Conservation (phyloP, 352 stramenopile species). For the Phytophthora kernoviae region DNA sequence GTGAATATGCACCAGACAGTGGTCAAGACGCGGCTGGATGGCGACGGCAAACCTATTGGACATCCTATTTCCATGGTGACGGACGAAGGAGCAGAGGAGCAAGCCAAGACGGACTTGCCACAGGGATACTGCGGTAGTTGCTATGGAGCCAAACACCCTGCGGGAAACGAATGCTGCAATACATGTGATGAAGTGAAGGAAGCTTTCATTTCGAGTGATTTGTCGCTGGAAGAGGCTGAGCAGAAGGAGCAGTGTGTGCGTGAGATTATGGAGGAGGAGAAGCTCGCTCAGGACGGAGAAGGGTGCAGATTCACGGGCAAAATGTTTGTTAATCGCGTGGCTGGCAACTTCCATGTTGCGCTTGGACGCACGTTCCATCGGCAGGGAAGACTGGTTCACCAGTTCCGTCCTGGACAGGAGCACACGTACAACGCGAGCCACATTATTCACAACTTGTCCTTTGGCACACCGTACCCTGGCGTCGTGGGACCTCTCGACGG, state of each 20-base stretch:
- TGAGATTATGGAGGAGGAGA: constrained; percentile 67
- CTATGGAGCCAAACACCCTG: constrained; percentile 87
- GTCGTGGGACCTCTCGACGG: constrained; percentile 56
- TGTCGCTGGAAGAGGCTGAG: constrained; percentile 78
- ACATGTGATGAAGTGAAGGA: constrained; percentile 86
- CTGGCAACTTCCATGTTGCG: constrained; percentile 86
- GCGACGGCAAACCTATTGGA: constrained; percentile 71
- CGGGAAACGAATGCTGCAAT: constrained; percentile 80
- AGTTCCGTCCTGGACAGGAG: constrained; percentile 82
- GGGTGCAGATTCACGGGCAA: constrained; percentile 80
- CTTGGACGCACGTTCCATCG: constrained; percentile 84
- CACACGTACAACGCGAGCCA: constrained; percentile 83
- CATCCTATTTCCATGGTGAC: constrained; percentile 49
- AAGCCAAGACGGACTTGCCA: constrained; percentile 55
- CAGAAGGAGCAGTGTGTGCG: constrained; percentile 81
- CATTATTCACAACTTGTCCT: constrained; percentile 79
- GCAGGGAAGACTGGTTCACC: constrained; percentile 77
- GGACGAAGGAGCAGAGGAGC: constrained; percentile 29
- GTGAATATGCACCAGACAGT: constrained; percentile 96
- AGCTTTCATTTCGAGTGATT: constrained; percentile 74
- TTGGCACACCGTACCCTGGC: constrained; percentile 59
- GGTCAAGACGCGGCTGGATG: constrained; percentile 91
- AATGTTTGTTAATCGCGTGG: constrained; percentile 87
- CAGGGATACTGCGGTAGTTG: constrained; percentile 95
- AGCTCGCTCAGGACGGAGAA: constrained; percentile 76